These are phyloP conservation scores for Pseudonitzschia multiseries DNA, from an alignment of 108 stramenopile species.

Conservation along the genomic window DNA sequence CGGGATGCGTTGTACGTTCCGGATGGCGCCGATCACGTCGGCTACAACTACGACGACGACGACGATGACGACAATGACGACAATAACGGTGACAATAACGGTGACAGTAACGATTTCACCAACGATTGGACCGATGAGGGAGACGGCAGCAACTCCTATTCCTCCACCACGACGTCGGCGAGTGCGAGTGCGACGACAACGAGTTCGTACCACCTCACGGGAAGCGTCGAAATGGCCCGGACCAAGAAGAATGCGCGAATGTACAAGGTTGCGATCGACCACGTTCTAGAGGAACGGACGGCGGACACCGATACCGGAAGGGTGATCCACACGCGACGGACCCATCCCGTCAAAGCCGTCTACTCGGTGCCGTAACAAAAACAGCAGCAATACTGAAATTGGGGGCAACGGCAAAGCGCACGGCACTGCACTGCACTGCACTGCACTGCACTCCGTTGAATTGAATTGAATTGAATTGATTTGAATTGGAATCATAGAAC, in stretches of 20 bases:
- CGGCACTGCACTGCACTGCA: no score
- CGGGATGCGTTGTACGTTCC: conserved; percentile 60
- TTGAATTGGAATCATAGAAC: no score
- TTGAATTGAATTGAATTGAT: no score
- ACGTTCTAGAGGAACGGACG: conserved; percentile 39
- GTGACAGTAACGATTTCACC: no score
- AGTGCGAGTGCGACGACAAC: no score
- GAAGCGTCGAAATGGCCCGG: conserved; percentile 77
- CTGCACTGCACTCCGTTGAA: no score
- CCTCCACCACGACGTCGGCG: not conserved
- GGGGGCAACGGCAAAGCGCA: no score
- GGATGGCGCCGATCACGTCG: conserved; percentile 21
- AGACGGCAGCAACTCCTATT: no score
- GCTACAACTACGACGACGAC: not conserved
- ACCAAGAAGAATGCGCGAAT: conserved; percentile 86
- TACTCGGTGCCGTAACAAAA: not conserved
- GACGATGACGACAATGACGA: not conserved
- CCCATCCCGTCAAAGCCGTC: not conserved
- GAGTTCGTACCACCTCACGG: conserved; percentile 62
- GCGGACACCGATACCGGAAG: conserved; percentile 17
- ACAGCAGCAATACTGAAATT: not conserved
- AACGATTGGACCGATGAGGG: no score
- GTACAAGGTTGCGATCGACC: conserved; percentile 78
- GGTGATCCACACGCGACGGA: not conserved
- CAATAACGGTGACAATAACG: no score